Conservation (phyloP, 192 early-diverging fungal species). For the Haplosporangium gracile region DNA sequence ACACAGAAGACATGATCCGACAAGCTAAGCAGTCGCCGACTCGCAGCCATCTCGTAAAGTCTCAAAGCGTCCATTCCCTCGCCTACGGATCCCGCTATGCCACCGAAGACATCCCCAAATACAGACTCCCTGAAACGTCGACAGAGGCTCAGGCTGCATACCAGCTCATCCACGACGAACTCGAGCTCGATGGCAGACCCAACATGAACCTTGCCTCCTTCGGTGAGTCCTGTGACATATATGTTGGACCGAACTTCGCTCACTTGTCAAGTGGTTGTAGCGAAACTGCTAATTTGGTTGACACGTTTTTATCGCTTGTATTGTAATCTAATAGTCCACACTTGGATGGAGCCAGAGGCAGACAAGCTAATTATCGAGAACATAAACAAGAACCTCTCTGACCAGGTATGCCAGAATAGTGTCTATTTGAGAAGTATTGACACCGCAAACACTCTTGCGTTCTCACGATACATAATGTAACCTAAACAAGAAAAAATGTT, state of each 20-base stretch:
- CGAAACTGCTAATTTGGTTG: conserved; percentile 54
- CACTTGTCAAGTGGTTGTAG: neutral
- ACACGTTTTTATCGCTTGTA: conserved; percentile 62
- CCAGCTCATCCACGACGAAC: conserved; percentile 81
- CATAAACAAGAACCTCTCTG: conserved; percentile 79
- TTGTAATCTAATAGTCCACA: conserved; percentile 70
- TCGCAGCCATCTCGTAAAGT: neutral
- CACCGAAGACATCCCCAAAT: conserved; percentile 60
- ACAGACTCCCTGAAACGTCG: conserved; percentile 48
- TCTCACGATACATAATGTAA: conserved; percentile 71
- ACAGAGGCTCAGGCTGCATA: conserved; percentile 70
- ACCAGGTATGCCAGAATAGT: conserved; percentile 41
- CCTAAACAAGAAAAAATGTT: conserved; percentile 28
- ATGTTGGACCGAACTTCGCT: neutral
- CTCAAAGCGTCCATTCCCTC: conserved; percentile 26
- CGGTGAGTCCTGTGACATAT: conserved; percentile 7
- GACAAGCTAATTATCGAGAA: conserved; percentile 84
- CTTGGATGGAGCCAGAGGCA: conserved; percentile 87
- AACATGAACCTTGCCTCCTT: conserved; percentile 81
- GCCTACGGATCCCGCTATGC: conserved; percentile 64
- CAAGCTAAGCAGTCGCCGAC: conserved; percentile 13
- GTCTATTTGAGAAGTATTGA: conserved; percentile 24
- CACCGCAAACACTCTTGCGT: conserved; percentile 38
- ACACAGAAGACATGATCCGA: conserved; percentile 32
- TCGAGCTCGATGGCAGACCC: conserved; percentile 85